These are phyloP conservation scores for Trichoderma sp. DNA, from an alignment of 2,329 filamentous ascomycete species.

Conservation along the genomic window DNA sequence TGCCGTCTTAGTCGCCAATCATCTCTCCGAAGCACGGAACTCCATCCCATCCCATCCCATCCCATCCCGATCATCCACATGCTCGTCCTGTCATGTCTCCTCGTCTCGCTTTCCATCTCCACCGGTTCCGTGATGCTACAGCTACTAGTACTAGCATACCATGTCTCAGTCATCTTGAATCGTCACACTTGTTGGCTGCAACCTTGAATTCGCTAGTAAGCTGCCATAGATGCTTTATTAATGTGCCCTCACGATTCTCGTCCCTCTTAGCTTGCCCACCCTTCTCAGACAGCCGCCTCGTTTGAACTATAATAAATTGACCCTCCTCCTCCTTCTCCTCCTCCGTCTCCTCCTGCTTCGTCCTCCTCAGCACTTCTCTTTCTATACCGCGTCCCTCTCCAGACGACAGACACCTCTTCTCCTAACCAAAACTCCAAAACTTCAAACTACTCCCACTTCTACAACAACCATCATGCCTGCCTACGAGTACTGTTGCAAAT, in stretches of 20 bases:
- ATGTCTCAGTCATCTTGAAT: slow-evolving; percentile 3
- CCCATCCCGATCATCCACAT: background rate
- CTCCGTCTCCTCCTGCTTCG: background rate
- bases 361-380: background rate
- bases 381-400: too few species aligned
- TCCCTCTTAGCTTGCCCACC: slow-evolving; percentile 7
- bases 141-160: background rate
- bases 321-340: background rate
- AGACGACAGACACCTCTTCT: background rate
- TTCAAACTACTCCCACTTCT: background rate
- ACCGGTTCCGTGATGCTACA: too few species aligned
- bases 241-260: background rate
- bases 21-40: background rate
- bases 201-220: slow-evolving; percentile 7
- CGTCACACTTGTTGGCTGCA: background rate
- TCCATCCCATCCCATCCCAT: background rate
- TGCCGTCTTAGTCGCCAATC: slow-evolving; percentile 6
- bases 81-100: background rate
- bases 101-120: too few species aligned
- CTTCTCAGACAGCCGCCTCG: slow-evolving; percentile 3
- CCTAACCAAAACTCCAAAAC: background rate
- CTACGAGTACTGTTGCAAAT: slow-evolving; percentile 58
- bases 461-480: slow-evolving; percentile 44
- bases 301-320: slow-evolving; percentile 26
- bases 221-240: background rate